These are phyloP conservation scores for Phytophthora foliorum DNA, from an alignment of 352 stramenopile genomes.

Conservation along the genomic window DNA sequence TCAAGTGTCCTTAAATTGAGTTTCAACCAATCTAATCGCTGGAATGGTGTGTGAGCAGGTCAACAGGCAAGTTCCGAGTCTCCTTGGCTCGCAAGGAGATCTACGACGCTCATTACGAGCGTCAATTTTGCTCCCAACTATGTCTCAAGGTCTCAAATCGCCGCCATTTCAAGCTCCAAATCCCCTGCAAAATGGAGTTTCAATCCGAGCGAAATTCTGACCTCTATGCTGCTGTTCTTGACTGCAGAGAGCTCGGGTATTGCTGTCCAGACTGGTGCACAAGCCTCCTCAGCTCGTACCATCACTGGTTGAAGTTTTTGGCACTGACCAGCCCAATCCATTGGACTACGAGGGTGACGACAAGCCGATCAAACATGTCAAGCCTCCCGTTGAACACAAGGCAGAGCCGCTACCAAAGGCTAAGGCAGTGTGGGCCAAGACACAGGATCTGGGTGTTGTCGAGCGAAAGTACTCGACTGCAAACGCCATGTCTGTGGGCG, in stretches of 20 bases:
- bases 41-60: constrained; percentile 35
- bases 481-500: constrained; percentile 42
- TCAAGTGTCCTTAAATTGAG: constrained; percentile 1
- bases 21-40: constrained; percentile 21
- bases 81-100: constrained; percentile 81
- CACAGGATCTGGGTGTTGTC: constrained; percentile 70
- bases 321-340: constrained; percentile 80
- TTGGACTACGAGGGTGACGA: constrained; percentile 62
- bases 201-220: background rate
- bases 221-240: constrained; percentile 5
- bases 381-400: constrained; percentile 7
- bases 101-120: constrained; percentile 83
- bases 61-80: constrained; percentile 74
- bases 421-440: constrained; percentile 83
- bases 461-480: constrained; percentile 51
- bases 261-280: constrained; percentile 65
- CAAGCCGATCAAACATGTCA: constrained; percentile 8
- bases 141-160: constrained; percentile 63
- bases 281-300: constrained; percentile 89
- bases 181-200: background rate
- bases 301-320: constrained; percentile 82
- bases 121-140: constrained; percentile 81
- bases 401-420: constrained; percentile 45
- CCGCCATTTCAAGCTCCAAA: constrained; percentile 1
- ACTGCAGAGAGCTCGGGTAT: constrained; percentile 73